These are phyloP conservation scores for Epichloe sp. DNA, from an alignment of 2,329 filamentous ascomycete species.

Conservation along the genomic window DNA sequence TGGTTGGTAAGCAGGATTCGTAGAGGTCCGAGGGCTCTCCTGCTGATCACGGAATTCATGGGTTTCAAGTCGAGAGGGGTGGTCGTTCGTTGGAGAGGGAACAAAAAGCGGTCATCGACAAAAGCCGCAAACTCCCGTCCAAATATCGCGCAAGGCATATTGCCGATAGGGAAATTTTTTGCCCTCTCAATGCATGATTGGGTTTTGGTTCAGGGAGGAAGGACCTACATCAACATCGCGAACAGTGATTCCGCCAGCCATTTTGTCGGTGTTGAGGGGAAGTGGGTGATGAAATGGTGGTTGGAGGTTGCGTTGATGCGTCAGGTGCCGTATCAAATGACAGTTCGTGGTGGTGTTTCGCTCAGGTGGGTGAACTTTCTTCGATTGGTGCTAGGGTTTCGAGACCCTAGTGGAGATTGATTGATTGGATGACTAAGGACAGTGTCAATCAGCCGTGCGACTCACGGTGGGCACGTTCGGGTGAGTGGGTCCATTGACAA, in stretches of 20 bases:
- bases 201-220: constrained; percentile 21
- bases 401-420: constrained; percentile 16
- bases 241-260: constrained; percentile 68
- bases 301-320: constrained; percentile 18
- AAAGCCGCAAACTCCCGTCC: not conserved
- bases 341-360: not conserved
- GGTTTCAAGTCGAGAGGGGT: constrained; percentile 3
- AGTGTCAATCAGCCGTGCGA: not conserved
- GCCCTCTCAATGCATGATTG: not conserved
- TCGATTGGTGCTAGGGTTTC: constrained; percentile 17
- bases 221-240: constrained; percentile 72
- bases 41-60: not conserved
- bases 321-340: constrained; percentile 12
- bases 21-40: not conserved
- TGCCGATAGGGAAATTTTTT: no score
- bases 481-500: not conserved
- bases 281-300: constrained; percentile 10
- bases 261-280: constrained; percentile 47
- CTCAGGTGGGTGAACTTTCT: constrained; percentile 13
- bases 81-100: not conserved
- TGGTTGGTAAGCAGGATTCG: not conserved
- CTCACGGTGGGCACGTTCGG: not conserved
- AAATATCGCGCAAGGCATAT: not conserved
- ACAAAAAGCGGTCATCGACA: not conserved
- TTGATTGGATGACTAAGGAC: constrained; percentile 12